Conservation (phyloP, 1,139 yeast species). For the Suhomyces bolitotheri region DNA sequence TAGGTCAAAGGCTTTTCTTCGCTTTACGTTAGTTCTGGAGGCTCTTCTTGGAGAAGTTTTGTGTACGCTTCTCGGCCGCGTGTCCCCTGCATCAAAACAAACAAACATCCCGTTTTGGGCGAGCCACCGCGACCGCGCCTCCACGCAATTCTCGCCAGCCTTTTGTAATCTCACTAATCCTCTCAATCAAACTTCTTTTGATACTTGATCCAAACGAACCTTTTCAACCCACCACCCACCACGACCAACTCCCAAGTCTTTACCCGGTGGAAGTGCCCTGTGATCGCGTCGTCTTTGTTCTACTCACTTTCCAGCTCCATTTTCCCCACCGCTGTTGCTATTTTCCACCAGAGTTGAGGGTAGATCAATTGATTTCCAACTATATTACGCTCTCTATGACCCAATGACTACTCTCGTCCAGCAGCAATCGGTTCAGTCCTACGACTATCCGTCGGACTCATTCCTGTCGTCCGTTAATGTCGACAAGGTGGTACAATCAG, state of each 20-base stretch:
- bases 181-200: too few relatives aligned
- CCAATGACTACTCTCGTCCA: conserved; percentile 29
- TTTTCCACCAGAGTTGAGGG: background rate
- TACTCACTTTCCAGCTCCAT: too few relatives aligned
- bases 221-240: background rate
- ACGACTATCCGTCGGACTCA: conserved; percentile 21
- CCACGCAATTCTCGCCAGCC: conserved; percentile 7
- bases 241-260: background rate
- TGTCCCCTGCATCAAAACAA: conserved; percentile 10
- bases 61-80: background rate
- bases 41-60: too few relatives aligned
- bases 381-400: conserved; percentile 17
- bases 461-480: conserved; percentile 33
- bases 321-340: background rate
- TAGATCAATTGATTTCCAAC: too few relatives aligned
- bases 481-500: conserved; percentile 52
- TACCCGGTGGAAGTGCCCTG: too few relatives aligned
- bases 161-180: too few relatives aligned
- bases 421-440: conserved; percentile 22
- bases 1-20: background rate
- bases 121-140: conserved; percentile 10
- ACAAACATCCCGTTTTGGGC: conserved; percentile 8
- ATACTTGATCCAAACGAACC: too few relatives aligned
- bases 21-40: background rate
- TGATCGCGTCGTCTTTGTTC: too few relatives aligned